Evolutionary conservation across 208 protist species (phyloP).

Genomic region (Trypanosoma platydactyli): DNA sequence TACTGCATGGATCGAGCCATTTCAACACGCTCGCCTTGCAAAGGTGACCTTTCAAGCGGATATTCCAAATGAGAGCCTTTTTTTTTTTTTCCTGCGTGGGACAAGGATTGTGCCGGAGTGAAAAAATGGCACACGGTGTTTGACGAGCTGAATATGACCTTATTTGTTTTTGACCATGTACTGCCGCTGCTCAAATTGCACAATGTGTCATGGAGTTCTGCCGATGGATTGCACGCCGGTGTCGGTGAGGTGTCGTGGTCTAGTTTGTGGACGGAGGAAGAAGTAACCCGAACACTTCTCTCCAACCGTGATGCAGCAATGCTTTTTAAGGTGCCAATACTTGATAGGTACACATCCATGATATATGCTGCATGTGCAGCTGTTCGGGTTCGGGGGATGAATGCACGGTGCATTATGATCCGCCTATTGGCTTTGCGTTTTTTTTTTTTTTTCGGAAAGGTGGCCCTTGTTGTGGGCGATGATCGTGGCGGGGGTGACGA

Average conservation of each 20-base stretch:
- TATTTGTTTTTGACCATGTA: constrained; percentile 12
- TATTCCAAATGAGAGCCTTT: constrained; percentile 27
- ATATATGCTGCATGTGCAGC: not conserved
- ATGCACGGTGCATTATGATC: constrained; percentile 14
- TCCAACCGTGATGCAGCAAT: constrained; percentile 19
- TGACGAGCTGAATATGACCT: constrained; percentile 15
- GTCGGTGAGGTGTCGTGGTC: not conserved
- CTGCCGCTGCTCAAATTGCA: constrained; percentile 4
- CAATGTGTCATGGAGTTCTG: not conserved
- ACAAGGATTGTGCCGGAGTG: not conserved
- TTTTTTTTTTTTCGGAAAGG: constrained; percentile 21
- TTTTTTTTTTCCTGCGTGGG: not conserved
- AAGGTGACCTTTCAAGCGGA: not conserved
- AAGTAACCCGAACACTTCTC: constrained; percentile 19
- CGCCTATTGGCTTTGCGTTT: constrained; percentile 19
- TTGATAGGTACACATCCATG: constrained; percentile 22
- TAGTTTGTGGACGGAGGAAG: constrained; percentile 1
- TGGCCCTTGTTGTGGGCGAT: constrained; percentile 13
- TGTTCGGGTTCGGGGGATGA: constrained; percentile 21
- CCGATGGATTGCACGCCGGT: not conserved
- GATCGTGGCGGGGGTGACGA: not conserved
- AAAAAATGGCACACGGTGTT: constrained; percentile 20
- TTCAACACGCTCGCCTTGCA: constrained; percentile 5
- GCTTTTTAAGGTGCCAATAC: constrained; percentile 25
- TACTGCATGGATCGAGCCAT: constrained; percentile 9